Conservation (phyloP, 2,329 filamentous ascomycete species). For the Beauveria rudraprayagi region DNA sequence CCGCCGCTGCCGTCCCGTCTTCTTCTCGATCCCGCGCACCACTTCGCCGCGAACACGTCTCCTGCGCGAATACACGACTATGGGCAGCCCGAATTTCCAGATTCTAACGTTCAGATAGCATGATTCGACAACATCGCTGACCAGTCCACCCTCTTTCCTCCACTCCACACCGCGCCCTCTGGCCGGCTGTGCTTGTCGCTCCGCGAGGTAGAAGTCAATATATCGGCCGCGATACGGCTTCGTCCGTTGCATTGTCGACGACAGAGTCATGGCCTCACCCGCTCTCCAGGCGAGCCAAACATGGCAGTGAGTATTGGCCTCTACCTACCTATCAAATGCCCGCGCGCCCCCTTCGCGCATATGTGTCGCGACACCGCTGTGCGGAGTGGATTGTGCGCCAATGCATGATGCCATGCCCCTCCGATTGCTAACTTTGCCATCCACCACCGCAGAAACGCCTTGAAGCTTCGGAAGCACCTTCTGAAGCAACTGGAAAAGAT, state of each 20-base stretch:
- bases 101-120: conserved; percentile 24
- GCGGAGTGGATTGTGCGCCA: not conserved
- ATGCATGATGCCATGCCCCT: conserved; percentile 1
- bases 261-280: conserved; percentile 13
- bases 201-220: not conserved
- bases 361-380: not conserved
- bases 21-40: conserved; percentile 25
- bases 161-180: conserved; percentile 10
- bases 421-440: conserved; percentile 13
- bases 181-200: not conserved
- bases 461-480: conserved; percentile 36
- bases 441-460: conserved; percentile 27
- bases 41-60: conserved; percentile 17
- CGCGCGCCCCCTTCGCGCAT: not conserved
- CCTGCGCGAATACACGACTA: conserved; percentile 21
- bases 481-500: conserved; percentile 36
- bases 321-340: not conserved
- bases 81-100: conserved; percentile 25
- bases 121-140: conserved; percentile 24
- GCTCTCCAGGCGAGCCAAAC: conserved; percentile 26
- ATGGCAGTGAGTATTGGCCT: conserved; percentile 29
- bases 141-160: not conserved
- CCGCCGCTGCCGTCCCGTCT: conserved; percentile 25
- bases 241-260: not conserved
- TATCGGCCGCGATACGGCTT: not conserved